Conservation (phyloP, 2,329 filamentous ascomycete species). For the Ambrosiella cleistominuta region DNA sequence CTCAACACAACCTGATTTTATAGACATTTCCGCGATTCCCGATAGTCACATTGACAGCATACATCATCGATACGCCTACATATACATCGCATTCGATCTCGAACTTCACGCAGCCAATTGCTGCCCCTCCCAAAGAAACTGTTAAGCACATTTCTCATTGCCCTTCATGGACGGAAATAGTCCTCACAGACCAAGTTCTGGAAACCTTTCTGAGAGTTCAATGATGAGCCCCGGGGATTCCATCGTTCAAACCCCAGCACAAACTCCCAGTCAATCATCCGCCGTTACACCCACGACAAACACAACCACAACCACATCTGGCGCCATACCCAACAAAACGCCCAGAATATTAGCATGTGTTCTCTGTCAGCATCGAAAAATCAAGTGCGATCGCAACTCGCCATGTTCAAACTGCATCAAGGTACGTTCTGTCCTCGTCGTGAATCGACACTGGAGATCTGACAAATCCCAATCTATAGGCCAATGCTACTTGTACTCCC, state of each 20-base stretch:
- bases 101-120: neutral
- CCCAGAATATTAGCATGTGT: conserved; percentile 35
- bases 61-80: no score
- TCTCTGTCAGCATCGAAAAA: conserved; percentile 43
- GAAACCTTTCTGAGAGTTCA: conserved; percentile 1
- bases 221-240: conserved; percentile 5
- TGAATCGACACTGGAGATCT: neutral
- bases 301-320: conserved; percentile 13
- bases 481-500: conserved; percentile 40
- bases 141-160: neutral
- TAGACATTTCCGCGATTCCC: no score
- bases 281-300: conserved; percentile 6
- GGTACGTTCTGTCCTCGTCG: conserved; percentile 21
- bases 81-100: no score
- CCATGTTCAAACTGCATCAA: conserved; percentile 44
- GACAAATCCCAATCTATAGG: conserved; percentile 22
- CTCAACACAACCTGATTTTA: neutral
- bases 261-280: conserved; percentile 4
- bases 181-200: conserved; percentile 3
- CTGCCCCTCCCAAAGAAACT: neutral
- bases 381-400: conserved; percentile 42
- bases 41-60: neutral
- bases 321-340: conserved; percentile 20
- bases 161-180: conserved; percentile 6
- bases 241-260: conserved; percentile 5